Evolutionary conservation across 140 eudicot genomes (phyloP).

Genomic region (Erigeron philadelphicus): DNA sequence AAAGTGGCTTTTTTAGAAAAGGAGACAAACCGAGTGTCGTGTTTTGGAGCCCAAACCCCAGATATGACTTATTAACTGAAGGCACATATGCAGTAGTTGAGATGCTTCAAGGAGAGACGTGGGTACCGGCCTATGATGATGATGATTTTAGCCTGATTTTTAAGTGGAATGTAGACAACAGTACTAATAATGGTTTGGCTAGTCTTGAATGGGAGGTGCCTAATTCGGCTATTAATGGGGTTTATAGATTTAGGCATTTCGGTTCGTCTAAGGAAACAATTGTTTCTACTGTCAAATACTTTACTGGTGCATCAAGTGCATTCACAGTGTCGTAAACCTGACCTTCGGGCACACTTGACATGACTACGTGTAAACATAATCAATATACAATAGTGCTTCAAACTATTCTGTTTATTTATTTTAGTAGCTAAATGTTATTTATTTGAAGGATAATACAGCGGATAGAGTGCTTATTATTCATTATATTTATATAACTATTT

Average conservation of each 20-base stretch:
- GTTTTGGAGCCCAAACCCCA: slow-evolving; percentile 65
- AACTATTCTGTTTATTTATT: background rate
- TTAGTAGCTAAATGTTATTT: background rate
- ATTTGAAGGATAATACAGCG: background rate
- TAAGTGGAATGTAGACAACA: slow-evolving; percentile 41
- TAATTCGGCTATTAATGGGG: slow-evolving; percentile 40
- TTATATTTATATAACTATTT: background rate
- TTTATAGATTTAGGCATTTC: slow-evolving; percentile 62
- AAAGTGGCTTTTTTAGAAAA: slow-evolving; percentile 33
- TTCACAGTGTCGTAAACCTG: slow-evolving; percentile 41
- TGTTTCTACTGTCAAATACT: slow-evolving; percentile 31
- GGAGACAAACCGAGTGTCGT: slow-evolving; percentile 44
- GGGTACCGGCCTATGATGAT: slow-evolving; percentile 57
- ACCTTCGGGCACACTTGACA: background rate
- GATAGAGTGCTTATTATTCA: background rate
- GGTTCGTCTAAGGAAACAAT: slow-evolving; percentile 48
- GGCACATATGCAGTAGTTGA: slow-evolving; percentile 72
- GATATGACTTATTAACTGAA: slow-evolving; percentile 57
- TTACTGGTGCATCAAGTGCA: slow-evolving; percentile 75
- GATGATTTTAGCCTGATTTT: slow-evolving; percentile 59
- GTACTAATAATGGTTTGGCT: slow-evolving; percentile 35
- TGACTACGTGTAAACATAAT: background rate
- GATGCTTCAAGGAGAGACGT: slow-evolving; percentile 45
- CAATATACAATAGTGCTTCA: slow-evolving; percentile 13
- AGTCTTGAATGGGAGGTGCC: slow-evolving; percentile 70